phyloP scores from a whole-genome alignment of 2,329 filamentous ascomycete genomes.

The Fusarium sp. region DNA sequence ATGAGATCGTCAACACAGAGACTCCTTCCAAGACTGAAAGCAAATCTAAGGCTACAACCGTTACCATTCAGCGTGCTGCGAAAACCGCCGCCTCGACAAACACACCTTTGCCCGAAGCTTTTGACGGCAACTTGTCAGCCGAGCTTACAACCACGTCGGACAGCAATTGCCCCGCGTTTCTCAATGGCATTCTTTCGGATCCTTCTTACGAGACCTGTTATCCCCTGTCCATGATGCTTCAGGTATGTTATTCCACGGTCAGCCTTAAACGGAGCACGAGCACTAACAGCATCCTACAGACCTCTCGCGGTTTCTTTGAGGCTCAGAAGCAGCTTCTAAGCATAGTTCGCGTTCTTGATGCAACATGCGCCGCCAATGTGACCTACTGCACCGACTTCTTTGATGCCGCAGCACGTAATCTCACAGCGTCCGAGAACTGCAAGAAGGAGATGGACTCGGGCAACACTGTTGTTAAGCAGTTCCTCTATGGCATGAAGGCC shows the following conservation, averaged over 20 bases:
- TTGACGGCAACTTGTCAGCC: constrained; percentile 74
- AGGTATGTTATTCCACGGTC: constrained; percentile 66
- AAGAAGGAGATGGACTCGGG: constrained; percentile 76
- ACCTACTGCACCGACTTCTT: constrained; percentile 77
- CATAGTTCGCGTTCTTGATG: constrained; percentile 84
- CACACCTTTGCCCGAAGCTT: constrained; percentile 71
- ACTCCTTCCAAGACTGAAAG: constrained; percentile 33
- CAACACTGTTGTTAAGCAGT: constrained; percentile 80
- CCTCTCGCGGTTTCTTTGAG: constrained; percentile 87
- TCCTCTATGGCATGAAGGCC: constrained; percentile 81
- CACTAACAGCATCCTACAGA: constrained; percentile 63
- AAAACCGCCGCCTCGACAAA: constrained; percentile 45
- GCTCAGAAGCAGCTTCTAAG: constrained; percentile 78
- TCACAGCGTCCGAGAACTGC: constrained; percentile 77
- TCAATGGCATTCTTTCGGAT: constrained; percentile 76
- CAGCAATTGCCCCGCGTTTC: constrained; percentile 74
- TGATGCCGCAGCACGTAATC: constrained; percentile 72
- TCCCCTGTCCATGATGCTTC: constrained; percentile 86
- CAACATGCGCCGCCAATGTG: constrained; percentile 79
- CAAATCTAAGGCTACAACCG: constrained; percentile 41
- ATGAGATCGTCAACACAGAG: constrained; percentile 34
- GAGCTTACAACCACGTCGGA: constrained; percentile 71
- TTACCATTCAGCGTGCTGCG: constrained; percentile 44
- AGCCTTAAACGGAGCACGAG: too few species aligned
- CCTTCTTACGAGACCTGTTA: constrained; percentile 80